A percentile compares a stretch with the other conserved stretches of the same genome.
phyloP scores from a whole-genome alignment of 495 filamentous ascomycete species.

The Tuber borchii region DNA sequence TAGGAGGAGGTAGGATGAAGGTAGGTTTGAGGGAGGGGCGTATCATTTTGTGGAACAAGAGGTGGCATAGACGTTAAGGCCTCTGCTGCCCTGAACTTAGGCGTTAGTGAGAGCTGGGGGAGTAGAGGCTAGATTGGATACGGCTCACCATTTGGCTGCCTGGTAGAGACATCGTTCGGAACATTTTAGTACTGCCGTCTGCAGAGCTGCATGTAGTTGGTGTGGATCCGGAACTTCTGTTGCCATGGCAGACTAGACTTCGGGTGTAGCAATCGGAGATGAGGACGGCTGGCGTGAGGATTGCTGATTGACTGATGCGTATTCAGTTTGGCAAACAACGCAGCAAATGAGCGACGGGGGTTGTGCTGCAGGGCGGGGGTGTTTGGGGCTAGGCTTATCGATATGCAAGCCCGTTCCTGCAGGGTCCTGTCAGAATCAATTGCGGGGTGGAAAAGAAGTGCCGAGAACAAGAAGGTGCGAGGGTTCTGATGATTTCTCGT shows the following conservation, averaged over 20 bases:
- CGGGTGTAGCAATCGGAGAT: slow-evolving; percentile 1
- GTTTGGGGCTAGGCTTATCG: background rate
- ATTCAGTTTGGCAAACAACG: background rate
- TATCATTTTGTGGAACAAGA: slow-evolving; percentile 36
- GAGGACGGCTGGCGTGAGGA: background rate
- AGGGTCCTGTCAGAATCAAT: background rate
- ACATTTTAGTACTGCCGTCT: slow-evolving; percentile 79
- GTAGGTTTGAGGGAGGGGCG: slow-evolving; percentile 36
- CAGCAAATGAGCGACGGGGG: background rate
- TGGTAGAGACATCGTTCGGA: slow-evolving; percentile 94
- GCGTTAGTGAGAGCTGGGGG: slow-evolving; percentile 2
- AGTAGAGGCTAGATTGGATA: background rate
- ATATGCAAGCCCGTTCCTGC: background rate
- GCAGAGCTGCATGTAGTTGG: slow-evolving; percentile 51
- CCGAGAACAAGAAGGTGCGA: background rate
- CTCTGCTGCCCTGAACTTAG: slow-evolving; percentile 73
- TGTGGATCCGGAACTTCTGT: slow-evolving; percentile 35
- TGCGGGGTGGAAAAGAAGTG: background rate
- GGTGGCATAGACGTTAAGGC: slow-evolving; percentile 71
- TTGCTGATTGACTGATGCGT: background rate
- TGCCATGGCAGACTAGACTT: slow-evolving; percentile 23
- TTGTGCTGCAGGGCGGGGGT: background rate
- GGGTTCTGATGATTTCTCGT: background rate
- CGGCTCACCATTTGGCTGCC: slow-evolving; percentile 82
- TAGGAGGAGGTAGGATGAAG: slow-evolving; percentile 47